A percentile compares a stretch with the other conserved stretches of the same genome.
Conservation (phyloP, 352 stramenopile genomes). For the Phytophthora pluvialis region DNA sequence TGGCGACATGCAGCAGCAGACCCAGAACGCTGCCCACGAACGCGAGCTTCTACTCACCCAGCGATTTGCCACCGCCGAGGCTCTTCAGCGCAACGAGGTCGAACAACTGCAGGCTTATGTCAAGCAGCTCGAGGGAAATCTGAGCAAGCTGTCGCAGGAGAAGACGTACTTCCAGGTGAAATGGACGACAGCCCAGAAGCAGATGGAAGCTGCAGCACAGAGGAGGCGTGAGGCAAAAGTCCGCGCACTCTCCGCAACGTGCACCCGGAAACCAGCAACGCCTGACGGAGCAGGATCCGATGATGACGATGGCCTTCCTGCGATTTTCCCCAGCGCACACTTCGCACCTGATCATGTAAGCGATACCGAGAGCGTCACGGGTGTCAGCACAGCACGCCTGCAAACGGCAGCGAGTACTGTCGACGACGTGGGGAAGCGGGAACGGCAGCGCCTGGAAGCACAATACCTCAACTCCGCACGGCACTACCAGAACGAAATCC, state of each 20-base stretch:
- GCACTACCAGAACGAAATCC: slow-evolving; percentile 77
- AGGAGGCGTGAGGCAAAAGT: slow-evolving; percentile 57
- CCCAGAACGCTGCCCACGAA: slow-evolving; percentile 41
- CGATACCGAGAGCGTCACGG: slow-evolving; percentile 38
- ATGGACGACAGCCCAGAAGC: slow-evolving; percentile 49
- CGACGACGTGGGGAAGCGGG: slow-evolving; percentile 8
- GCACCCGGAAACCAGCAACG: slow-evolving; percentile 21
- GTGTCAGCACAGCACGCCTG: slow-evolving; percentile 39
- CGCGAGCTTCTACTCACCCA: slow-evolving; percentile 46
- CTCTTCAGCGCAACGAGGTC: slow-evolving; percentile 51
- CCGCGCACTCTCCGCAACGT: slow-evolving; percentile 51
- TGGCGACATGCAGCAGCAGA: slow-evolving; percentile 66
- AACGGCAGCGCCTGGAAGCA: slow-evolving; percentile 14
- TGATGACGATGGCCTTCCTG: slow-evolving; percentile 7
- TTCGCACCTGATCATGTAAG: slow-evolving; percentile 19
- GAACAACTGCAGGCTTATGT: slow-evolving; percentile 55
- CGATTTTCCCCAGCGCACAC: not conserved
- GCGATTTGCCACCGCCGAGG: slow-evolving; percentile 42
- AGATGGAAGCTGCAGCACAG: slow-evolving; percentile 46
- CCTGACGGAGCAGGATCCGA: not conserved
- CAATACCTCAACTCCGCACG: slow-evolving; percentile 47
- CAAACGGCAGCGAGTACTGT: slow-evolving; percentile 9
- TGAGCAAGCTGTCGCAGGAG: slow-evolving; percentile 56
- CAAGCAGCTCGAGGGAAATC: slow-evolving; percentile 53
- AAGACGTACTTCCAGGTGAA: slow-evolving; percentile 55